Conservation (phyloP, 768 basidiomycete species). For the Kwoniella sp. region DNA sequence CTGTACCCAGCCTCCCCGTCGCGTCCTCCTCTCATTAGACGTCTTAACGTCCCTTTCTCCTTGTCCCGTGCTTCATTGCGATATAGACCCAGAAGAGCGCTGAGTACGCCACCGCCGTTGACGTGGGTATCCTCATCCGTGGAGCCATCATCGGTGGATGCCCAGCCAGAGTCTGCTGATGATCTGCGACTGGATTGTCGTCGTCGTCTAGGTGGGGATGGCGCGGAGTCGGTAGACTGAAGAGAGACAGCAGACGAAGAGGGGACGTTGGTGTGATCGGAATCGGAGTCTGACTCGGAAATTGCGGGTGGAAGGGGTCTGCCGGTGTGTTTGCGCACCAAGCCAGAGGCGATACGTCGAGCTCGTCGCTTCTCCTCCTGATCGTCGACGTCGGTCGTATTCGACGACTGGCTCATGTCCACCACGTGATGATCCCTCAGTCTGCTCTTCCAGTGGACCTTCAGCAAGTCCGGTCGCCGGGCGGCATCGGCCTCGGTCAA, state of each 20-base stretch:
- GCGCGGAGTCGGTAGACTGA: constrained; percentile 7
- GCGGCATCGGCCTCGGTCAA: neutral
- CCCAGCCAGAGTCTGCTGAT: constrained; percentile 13
- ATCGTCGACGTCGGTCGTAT: neutral
- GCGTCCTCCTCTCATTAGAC: constrained; percentile 5
- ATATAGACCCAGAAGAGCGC: constrained; percentile 23
- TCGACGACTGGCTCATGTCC: constrained; percentile 14
- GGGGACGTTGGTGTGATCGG: constrained; percentile 8
- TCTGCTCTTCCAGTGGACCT: constrained; percentile 26
- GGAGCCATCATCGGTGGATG: constrained; percentile 7
- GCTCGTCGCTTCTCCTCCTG: neutral
- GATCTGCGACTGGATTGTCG: constrained; percentile 13
- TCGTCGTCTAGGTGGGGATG: constrained; percentile 5
- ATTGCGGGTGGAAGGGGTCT: constrained; percentile 5
- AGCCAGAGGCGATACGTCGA: constrained; percentile 6
- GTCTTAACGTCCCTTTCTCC: constrained; percentile 5
- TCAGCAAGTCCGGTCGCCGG: constrained; percentile 16
- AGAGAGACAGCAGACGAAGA: constrained; percentile 13
- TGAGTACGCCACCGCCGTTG: constrained; percentile 19
- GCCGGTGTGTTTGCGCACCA: constrained; percentile 29
- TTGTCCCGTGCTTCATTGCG: constrained; percentile 5
- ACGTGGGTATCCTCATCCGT: constrained; percentile 8
- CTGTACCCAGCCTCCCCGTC: neutral
- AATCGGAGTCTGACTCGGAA: neutral
- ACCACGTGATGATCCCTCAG: constrained; percentile 18